Base-by-base conservation (phyloP, 371 early-diverging fungal species). In the Mucor racemosus region DNA sequence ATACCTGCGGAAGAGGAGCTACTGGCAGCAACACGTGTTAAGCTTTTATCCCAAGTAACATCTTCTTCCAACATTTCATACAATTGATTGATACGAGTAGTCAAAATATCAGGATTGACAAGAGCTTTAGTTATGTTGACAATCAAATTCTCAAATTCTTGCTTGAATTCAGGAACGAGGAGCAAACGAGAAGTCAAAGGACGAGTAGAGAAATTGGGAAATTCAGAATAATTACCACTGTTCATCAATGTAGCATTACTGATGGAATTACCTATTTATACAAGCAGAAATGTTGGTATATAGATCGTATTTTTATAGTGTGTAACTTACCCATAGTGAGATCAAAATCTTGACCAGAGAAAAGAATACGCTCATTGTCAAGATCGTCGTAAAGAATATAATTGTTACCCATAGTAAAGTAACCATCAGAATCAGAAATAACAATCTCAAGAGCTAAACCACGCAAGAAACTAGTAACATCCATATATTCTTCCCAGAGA, bases 301-400 rank as follows among this genome's bases (percentile, higher is more conserved):
- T 26, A n/a, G n/a, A n/a, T n/a, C n/a, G n/a, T n/a, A n/a, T 26
- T 26, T 26, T 26, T 26, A 3, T 26, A 26, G 26, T 26, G 26
- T 26, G 0, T 17, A 17, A 17, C 44, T 7, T 44, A 21, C 76
- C 75, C 69, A 79, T 65, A 5, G 67, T 62, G 19, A 69, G 64
- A 65, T 76, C 80, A 53, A 76, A 56, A 34, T 79, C 80, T 69
- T 73, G 73, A 2, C 60, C 62, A 40, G 69, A 67, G 39, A 60
- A 75, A 17, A 71, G 46, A 34, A 74, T 56, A 1, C 63, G 60
- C 5, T 58, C 63, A 15, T 36, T 48, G 6, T 38, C 41, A 21
- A 67, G 64, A 21, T 73, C 55, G 3, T 76, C 67, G 50, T 79
- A 79, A 21, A 79, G 13, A 38, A 74, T 73, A 39, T 72, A 79